Base-by-base conservation (phyloP, 225 moss, liverwort and hornwort species). In the Polytrichum commune region DNA sequence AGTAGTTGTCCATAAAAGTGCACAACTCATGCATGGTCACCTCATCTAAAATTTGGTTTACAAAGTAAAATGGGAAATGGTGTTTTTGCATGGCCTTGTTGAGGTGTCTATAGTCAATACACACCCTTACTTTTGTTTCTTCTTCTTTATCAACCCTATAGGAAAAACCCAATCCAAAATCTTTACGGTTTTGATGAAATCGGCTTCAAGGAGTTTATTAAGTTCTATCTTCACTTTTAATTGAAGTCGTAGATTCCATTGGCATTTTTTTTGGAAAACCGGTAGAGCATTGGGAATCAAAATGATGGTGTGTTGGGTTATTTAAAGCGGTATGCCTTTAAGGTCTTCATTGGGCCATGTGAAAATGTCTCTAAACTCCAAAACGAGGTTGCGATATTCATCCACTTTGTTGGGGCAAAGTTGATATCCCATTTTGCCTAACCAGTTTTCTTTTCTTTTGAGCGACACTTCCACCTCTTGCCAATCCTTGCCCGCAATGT, bases 1-100 rank as follows among this genome's bases (percentile, higher is more conserved):
- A 69, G 8, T 62, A 64, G 4, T 69, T 69, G 70, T 76, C 76
- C 18, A 76, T 6, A 19, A 76, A 76, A 19, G 10, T 76, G 24
- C 63, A 70, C n/a, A 63, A 19, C 27, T 76, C 62, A 20, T 27
- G 22, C 0, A 53, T 62, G 1, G 28, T 63, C 0, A 76, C 69
- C 28, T 63, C 54, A 29, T 76, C 70, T 0, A 76, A 25, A 1
- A 76, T 69, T 19, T 54, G 26, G 27, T 61, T 29, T 30, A 9
- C 58, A n/a, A 70, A 76, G 0, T 69, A 69, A 1, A 76, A 6
- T 4, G 29, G 65, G 58, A 65, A 65, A 1, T 65, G 5, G 25
- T 65, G 27, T 2, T 65, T 65, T 27, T 27, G 65, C n/a, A 25
- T 65, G 22, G 27, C 5, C 13, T 54, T 13, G 13, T 54, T 54